Base-by-base conservation (phyloP, 257 asterid species). In the Apocynum venetum region DNA sequence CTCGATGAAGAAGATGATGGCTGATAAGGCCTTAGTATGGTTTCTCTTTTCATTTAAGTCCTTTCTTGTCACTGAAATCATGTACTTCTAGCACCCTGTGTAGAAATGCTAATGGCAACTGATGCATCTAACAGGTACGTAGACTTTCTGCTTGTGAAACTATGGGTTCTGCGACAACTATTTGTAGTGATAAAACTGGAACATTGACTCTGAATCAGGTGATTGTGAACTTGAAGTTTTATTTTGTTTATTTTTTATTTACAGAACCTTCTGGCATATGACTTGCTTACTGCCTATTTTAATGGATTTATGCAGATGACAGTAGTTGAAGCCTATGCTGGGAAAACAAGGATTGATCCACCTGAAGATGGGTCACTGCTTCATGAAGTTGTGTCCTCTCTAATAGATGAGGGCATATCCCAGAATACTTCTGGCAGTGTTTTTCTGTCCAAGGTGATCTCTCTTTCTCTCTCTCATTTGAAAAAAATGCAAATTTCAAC, bases 1-100 rank as follows among this genome's bases (percentile, higher is more conserved):
- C 85, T 95, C 99, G 76, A 93, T 95, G 99, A 91, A 93, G 90
- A 95, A 93, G 85, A 95, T 95, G 99, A 95, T 95, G 99, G 94
- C 97, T 65, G 98, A 95, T 86, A 95, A 95, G 96, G 99, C 99
- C 77, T 84, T 95, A 95, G 99, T 92, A 86, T 38, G 82, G 78
- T 31, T 57, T 57, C 75, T 55, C 59, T 12, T 38, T 48, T 46
- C 77, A 38, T 67, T 6, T 53, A 75, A 74, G 73, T 41, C 73
- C 52, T 36, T 72, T 61, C 56, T 51, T 71, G 43, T 56, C 49
- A 55, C 68, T 36, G 67, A 65, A 6, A 41, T 25, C 47, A 65
- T 47, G 9, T 55, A n/a, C 8, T 68, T 53, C 25, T 7, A 44
- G 48, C 56, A 69, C 43, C 35, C 13, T 20, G 40, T 59, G 49